These are phyloP conservation scores for Didymella pinodella DNA, from an alignment of 2,329 filamentous ascomycete species.

Conservation along the genomic window DNA sequence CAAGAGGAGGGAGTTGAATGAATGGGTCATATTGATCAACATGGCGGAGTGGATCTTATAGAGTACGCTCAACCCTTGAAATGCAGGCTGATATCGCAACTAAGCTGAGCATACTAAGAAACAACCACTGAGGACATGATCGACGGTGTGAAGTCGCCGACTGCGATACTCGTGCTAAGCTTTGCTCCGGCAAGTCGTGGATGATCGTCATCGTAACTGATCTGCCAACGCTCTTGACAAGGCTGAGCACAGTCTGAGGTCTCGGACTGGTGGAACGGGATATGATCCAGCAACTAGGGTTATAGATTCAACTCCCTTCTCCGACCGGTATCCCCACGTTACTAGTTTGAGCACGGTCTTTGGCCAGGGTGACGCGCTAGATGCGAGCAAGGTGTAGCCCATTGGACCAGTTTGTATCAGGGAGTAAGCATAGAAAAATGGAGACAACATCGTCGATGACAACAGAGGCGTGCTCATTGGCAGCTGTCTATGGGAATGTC, in stretches of 20 bases:
- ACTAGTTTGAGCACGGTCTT: not conserved
- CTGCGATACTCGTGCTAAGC: not conserved
- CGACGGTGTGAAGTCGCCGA: not conserved
- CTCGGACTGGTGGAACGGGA: not conserved
- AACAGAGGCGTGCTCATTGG: constrained; percentile 11
- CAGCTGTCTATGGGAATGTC: not conserved
- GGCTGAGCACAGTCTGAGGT: not conserved
- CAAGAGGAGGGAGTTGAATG: not conserved
- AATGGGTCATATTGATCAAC: not conserved
- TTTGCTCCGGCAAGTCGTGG: not conserved
- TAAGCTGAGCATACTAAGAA: not conserved
- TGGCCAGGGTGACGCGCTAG: not conserved
- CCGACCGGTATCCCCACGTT: not conserved
- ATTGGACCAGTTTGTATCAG: not conserved
- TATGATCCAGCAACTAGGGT: not conserved
- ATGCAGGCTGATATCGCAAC: not conserved
- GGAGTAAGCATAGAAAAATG: not conserved
- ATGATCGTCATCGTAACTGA: not conserved
- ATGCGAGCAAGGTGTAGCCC: not conserved
- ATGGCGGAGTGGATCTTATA: not conserved
- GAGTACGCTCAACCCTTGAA: not conserved
- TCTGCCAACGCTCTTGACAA: not conserved
- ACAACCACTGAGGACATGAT: not conserved
- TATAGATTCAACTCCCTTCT: not conserved
- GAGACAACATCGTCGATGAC: constrained; percentile 12